Percentiles rank a stretch among this genome's conserved stretches.
phyloP scores from a whole-genome alignment of 805 yeast genomes.

The Metschnikowia matae region DNA sequence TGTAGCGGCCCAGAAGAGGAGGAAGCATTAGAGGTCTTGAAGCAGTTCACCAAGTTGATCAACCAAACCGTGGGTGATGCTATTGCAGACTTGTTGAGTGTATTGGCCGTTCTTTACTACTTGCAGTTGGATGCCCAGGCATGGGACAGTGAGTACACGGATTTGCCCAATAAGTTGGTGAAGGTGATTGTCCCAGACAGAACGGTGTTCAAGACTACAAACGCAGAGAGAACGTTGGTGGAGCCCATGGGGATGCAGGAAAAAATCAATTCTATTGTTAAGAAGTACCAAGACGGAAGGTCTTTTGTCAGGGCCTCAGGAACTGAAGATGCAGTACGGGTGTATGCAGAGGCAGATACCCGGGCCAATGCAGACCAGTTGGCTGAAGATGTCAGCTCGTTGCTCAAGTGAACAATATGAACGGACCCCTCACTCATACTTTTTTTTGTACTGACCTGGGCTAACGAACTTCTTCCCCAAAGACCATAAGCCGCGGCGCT shows the following conservation, averaged over 20 bases:
- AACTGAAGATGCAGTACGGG: constrained; percentile 95
- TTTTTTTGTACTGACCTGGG: constrained; percentile 75
- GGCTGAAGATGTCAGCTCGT: constrained; percentile 25
- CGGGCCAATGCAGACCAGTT: constrained; percentile 28
- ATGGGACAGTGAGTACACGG: constrained; percentile 78
- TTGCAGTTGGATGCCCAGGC: constrained; percentile 55
- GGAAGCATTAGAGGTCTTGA: constrained; percentile 50
- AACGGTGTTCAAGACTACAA: constrained; percentile 71
- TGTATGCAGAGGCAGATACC: constrained; percentile 82
- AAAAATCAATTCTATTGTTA: constrained; percentile 63
- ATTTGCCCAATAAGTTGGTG: constrained; percentile 79
- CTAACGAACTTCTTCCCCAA: constrained; percentile 49
- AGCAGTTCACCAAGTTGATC: constrained; percentile 63
- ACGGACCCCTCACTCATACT: not conserved
- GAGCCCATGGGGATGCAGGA: constrained; percentile 76
- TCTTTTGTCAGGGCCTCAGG: constrained; percentile 97
- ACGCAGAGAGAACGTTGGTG: constrained; percentile 81
- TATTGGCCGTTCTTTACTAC: constrained; percentile 58
- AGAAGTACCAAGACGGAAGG: constrained; percentile 57
- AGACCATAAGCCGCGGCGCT: constrained; percentile 67
- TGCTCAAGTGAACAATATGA: constrained; percentile 15
- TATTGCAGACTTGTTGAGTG: constrained; percentile 82
- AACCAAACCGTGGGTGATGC: constrained; percentile 99
- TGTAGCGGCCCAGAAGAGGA: constrained; percentile 40
- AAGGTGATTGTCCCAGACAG: constrained; percentile 86